phyloP scores from a whole-genome alignment of 2,329 filamentous ascomycete species.

The Cordyceps cateniannulata region DNA sequence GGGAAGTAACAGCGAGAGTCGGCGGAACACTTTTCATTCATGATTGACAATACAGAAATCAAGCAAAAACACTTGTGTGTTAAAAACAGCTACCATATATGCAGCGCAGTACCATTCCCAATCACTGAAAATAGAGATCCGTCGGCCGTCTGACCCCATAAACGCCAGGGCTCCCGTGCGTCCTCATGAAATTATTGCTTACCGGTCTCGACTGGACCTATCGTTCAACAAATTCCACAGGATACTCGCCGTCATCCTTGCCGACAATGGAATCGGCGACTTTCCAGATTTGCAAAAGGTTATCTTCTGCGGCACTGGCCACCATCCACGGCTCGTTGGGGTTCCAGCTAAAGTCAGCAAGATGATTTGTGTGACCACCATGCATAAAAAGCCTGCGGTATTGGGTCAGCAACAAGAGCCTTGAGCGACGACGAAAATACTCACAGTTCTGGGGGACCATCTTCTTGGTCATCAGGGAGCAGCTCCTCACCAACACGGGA shows the following conservation, averaged over 20 bases:
- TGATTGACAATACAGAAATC: no score
- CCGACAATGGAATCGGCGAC: slow-evolving; percentile 76
- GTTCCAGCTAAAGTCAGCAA: slow-evolving; percentile 98
- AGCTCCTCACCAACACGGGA: slow-evolving; percentile 91
- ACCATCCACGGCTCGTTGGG: slow-evolving; percentile 94
- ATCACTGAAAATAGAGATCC: neutral
- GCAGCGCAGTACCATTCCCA: neutral
- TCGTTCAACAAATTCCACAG: slow-evolving; percentile 69
- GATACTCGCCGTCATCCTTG: slow-evolving; percentile 67
- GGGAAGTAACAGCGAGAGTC: no score
- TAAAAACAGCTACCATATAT: neutral
- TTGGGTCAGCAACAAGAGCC: neutral
- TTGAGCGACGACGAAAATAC: slow-evolving; percentile 27
- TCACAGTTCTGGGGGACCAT: slow-evolving; percentile 90
- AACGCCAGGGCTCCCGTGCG: slow-evolving; percentile 10
- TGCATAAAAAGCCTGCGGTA: slow-evolving; percentile 82
- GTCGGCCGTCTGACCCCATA: neutral
- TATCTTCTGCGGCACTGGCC: slow-evolving; percentile 92
- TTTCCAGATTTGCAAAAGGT: slow-evolving; percentile 92
- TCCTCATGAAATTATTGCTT: slow-evolving; percentile 22
- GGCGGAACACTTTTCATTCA: neutral
- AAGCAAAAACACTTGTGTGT: no score
- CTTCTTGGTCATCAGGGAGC: slow-evolving; percentile 87
- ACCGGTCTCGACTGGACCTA: slow-evolving; percentile 25
- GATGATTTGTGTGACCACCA: slow-evolving; percentile 92